Evolutionary conservation across 2,329 filamentous ascomycete species (phyloP).

Genomic region (Microsporum audouinii): DNA sequence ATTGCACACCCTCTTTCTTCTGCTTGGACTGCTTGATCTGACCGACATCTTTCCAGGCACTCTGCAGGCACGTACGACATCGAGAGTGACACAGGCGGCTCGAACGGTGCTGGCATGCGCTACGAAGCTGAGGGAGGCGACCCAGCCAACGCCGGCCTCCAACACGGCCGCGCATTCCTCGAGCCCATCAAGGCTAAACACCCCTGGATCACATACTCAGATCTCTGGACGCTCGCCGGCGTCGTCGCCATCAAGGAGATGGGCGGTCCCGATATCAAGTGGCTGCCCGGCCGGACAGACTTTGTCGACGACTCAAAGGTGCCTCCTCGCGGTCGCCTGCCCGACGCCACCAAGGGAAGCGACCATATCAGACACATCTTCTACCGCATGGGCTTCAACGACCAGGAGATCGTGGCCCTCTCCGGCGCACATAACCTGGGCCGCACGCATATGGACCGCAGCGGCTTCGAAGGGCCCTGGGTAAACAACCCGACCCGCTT

Average conservation of each 20-base stretch:
- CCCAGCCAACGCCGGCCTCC: slow-evolving; percentile 53
- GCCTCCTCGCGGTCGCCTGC: slow-evolving; percentile 47
- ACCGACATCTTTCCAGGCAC: slow-evolving; percentile 37
- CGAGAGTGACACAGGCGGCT: slow-evolving; percentile 50
- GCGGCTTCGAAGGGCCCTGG: slow-evolving; percentile 49
- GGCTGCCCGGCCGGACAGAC: slow-evolving; percentile 50
- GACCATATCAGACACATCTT: slow-evolving; percentile 48
- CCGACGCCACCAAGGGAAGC: slow-evolving; percentile 43
- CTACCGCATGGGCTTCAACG: slow-evolving; percentile 50
- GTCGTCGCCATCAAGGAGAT: slow-evolving; percentile 49
- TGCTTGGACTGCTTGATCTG: background rate
- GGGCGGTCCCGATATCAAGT: slow-evolving; percentile 48
- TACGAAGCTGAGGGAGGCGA: slow-evolving; percentile 55
- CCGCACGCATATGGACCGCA: slow-evolving; percentile 44
- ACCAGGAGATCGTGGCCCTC: slow-evolving; percentile 49
- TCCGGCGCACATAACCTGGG: slow-evolving; percentile 47
- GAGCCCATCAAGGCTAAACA: slow-evolving; percentile 50
- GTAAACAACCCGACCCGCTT: slow-evolving; percentile 49
- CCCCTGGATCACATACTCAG: slow-evolving; percentile 54
- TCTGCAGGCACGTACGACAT: slow-evolving; percentile 52
- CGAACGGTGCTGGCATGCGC: slow-evolving; percentile 55
- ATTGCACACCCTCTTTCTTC: slow-evolving; percentile 6
- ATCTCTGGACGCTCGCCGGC: slow-evolving; percentile 54
- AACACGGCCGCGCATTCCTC: slow-evolving; percentile 53
- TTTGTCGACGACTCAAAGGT: slow-evolving; percentile 50